Percentiles rank a stretch among this genome's conserved stretches.
phyloP scores from a whole-genome alignment of 2,329 filamentous ascomycete species.

The Botrytis squamosa region DNA sequence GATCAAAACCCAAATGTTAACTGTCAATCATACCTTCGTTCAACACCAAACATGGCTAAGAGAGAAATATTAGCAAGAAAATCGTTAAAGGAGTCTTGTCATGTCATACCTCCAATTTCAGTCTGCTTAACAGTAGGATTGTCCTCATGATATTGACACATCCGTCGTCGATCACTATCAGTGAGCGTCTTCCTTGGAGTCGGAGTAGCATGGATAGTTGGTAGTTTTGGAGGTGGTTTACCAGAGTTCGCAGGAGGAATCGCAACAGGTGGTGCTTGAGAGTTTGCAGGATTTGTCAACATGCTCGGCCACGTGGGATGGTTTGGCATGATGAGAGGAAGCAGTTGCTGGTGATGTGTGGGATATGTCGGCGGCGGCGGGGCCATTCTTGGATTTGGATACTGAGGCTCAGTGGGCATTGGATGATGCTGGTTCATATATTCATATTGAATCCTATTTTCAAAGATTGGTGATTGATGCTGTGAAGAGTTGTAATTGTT shows the following conservation, averaged over 20 bases:
- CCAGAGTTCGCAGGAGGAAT: conserved; percentile 53
- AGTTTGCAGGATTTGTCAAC: conserved; percentile 67
- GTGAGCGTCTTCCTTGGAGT: conserved; percentile 85
- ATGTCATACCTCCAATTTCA: conserved; percentile 77
- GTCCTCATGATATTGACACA: conserved; percentile 92
- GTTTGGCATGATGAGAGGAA: conserved; percentile 70
- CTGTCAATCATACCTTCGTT: conserved; percentile 74
- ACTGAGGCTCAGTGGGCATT: conserved; percentile 56
- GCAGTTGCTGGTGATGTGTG: conserved; percentile 53
- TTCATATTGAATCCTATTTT: conserved; percentile 66
- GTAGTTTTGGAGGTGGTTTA: conserved; percentile 46
- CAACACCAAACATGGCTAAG: conserved; percentile 84
- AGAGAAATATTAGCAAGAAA: background rate
- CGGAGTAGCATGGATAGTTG: conserved; percentile 52
- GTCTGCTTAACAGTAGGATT: conserved; percentile 91
- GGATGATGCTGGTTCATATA: conserved; percentile 58
- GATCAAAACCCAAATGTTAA: background rate
- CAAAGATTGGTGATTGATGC: conserved; percentile 67
- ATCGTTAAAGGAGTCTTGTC: background rate
- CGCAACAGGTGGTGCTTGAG: conserved; percentile 56
- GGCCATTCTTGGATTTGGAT: conserved; percentile 49
- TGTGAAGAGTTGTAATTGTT: conserved; percentile 49
- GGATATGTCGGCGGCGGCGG: conserved; percentile 55
- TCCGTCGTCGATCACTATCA: conserved; percentile 82
- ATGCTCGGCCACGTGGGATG: conserved; percentile 76